Conservation (phyloP, 2,329 filamentous ascomycete species). For the Lizonia empirigonia region DNA sequence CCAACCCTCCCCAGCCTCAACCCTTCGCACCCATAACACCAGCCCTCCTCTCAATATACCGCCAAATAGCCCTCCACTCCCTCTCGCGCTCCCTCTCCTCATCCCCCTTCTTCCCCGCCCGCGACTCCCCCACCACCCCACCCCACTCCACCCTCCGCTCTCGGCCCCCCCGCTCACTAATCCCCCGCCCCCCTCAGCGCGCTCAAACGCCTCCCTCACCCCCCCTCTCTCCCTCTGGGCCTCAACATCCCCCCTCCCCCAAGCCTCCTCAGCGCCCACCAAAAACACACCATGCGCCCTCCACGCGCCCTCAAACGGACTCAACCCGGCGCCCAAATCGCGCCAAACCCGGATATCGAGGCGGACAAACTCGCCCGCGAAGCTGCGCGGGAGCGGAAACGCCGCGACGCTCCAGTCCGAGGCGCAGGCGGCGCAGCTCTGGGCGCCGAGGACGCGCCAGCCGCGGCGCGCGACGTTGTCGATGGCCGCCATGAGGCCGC, state of each 20-base stretch:
- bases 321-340: constrained; percentile 31
- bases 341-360: constrained; percentile 33
- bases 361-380: constrained; percentile 16
- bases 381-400: constrained; percentile 10
- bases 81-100: constrained; percentile 1
- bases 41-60: constrained; percentile 4
- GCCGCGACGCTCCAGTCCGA: constrained; percentile 33
- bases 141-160: background rate
- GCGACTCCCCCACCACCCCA: background rate
- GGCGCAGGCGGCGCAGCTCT: constrained; percentile 32
- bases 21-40: background rate
- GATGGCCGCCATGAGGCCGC: constrained; percentile 26
- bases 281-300: constrained; percentile 34
- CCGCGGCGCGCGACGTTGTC: constrained; percentile 27
- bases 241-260: constrained; percentile 13
- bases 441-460: constrained; percentile 23
- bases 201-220: constrained; percentile 31
- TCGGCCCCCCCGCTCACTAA: no score
- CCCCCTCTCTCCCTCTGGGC: constrained; percentile 19
- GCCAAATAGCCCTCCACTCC: constrained; percentile 13
- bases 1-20: no score
- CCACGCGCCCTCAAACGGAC: constrained; percentile 36
- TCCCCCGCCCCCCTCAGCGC: no score
- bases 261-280: background rate
- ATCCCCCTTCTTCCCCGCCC: background rate